Evolutionary conservation across 2,329 filamentous ascomycete genomes (phyloP).

Genomic region (Ascochyta fabae): DNA sequence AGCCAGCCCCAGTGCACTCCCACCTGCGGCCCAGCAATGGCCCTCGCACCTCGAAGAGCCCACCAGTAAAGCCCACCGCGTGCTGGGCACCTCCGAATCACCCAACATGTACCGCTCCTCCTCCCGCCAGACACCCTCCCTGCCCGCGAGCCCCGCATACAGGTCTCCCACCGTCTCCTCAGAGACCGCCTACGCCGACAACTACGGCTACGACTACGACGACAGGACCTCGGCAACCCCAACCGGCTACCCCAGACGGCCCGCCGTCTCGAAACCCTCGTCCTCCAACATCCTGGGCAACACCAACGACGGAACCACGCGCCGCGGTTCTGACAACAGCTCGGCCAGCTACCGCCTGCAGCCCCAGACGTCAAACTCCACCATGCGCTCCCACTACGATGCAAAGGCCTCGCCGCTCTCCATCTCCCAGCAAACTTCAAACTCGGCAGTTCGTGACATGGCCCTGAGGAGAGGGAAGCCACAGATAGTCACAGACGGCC

Average conservation of each 20-base stretch:
- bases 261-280: constrained; percentile 37
- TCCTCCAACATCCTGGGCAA: constrained; percentile 45
- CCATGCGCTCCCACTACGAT: constrained; percentile 54
- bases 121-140: constrained; percentile 27
- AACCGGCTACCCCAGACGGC: constrained; percentile 30
- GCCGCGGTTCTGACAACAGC: constrained; percentile 39
- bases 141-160: constrained; percentile 38
- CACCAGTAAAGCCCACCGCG: constrained; percentile 45
- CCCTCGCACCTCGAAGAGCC: constrained; percentile 33
- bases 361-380: constrained; percentile 47
- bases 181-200: constrained; percentile 39
- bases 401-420: constrained; percentile 48
- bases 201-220: constrained; percentile 29
- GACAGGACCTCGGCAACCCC: constrained; percentile 29
- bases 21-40: constrained; percentile 30
- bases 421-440: constrained; percentile 55
- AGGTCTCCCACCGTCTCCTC: constrained; percentile 41
- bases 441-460: constrained; percentile 53
- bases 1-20: constrained; percentile 27
- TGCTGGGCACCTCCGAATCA: constrained; percentile 45
- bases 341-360: constrained; percentile 37
- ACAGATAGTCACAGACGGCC: constrained; percentile 24
- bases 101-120: constrained; percentile 31
- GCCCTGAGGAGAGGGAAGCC: constrained; percentile 50
- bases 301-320: constrained; percentile 29